Evolutionary conservation across 2,329 filamentous ascomycete species (phyloP).

Genomic region (Aspergillus alliaceus): DNA sequence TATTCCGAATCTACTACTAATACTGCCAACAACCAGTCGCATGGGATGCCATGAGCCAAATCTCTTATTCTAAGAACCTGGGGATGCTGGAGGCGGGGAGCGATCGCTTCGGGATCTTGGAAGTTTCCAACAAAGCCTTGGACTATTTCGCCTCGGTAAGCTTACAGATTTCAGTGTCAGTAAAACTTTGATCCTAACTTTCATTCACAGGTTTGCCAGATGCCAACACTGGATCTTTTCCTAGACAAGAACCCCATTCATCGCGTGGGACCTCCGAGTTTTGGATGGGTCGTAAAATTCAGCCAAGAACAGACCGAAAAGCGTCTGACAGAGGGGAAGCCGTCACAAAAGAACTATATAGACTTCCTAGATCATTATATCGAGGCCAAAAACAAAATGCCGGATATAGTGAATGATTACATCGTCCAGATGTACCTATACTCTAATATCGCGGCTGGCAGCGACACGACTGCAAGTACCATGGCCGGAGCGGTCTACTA

Average conservation of each 20-base stretch:
- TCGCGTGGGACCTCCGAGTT: constrained; percentile 22
- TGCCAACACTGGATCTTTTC: constrained; percentile 18
- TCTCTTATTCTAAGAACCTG: background rate
- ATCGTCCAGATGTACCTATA: constrained; percentile 28
- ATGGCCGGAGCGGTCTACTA: constrained; percentile 35
- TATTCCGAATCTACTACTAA: too few species aligned
- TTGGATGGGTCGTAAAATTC: background rate
- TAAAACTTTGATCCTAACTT: background rate
- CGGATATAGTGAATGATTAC: constrained; percentile 25
- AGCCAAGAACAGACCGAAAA: background rate
- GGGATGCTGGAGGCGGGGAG: background rate
- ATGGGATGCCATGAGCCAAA: background rate
- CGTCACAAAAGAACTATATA: background rate
- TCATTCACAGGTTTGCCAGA: constrained; percentile 21
- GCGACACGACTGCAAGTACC: constrained; percentile 36
- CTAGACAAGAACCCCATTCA: constrained; percentile 23
- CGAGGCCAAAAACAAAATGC: constrained; percentile 24
- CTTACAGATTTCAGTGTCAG: background rate
- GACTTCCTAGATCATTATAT: constrained; percentile 31
- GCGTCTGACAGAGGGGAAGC: background rate
- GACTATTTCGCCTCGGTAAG: constrained; percentile 23
- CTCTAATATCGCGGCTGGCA: constrained; percentile 34
- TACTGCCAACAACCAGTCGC: background rate
- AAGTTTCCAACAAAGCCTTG: constrained; percentile 27
- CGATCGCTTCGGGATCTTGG: constrained; percentile 2